Conservation (phyloP, 441 rosid genomes). For the Metrosideros polymorpha region DNA sequence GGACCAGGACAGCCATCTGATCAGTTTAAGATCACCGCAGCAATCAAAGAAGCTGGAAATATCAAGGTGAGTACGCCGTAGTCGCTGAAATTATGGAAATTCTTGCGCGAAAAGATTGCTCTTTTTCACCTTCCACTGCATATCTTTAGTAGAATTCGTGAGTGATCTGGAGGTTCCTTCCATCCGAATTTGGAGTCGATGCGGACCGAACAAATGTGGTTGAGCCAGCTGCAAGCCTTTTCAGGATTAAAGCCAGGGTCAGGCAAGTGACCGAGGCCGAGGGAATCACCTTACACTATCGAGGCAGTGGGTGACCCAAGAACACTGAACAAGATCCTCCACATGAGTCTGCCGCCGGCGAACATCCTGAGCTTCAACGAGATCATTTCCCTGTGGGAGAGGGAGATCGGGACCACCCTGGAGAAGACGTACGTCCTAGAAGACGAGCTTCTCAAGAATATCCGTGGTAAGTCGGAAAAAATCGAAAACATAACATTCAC, state of each 20-base stretch:
- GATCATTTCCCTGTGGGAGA: no score
- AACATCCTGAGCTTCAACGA: no score
- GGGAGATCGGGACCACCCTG: no score
- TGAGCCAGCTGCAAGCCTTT: background rate
- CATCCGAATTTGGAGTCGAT: background rate
- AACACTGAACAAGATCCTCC: no score
- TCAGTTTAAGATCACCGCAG: constrained; percentile 1
- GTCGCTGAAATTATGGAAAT: background rate
- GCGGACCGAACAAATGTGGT: background rate
- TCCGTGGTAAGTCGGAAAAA: no score
- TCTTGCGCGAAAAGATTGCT: background rate
- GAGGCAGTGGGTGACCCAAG: no score
- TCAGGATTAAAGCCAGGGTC: background rate
- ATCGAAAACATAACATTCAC: no score
- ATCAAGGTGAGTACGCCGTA: background rate
- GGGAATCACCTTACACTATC: background rate
- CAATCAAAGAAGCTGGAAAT: constrained; percentile 2
- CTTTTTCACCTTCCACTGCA: background rate
- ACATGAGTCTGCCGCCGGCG: no score
- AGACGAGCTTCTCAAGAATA: no score
- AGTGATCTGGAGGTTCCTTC: background rate
- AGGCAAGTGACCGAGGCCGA: background rate
- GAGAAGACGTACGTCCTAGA: no score
- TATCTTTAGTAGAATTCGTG: background rate
- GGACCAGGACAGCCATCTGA: constrained; percentile 1